Percentiles rank a stretch among this genome's conserved stretches.
Conservation (phyloP, 352 stramenopile species). For the Hyaloperonospora brassicae region DNA sequence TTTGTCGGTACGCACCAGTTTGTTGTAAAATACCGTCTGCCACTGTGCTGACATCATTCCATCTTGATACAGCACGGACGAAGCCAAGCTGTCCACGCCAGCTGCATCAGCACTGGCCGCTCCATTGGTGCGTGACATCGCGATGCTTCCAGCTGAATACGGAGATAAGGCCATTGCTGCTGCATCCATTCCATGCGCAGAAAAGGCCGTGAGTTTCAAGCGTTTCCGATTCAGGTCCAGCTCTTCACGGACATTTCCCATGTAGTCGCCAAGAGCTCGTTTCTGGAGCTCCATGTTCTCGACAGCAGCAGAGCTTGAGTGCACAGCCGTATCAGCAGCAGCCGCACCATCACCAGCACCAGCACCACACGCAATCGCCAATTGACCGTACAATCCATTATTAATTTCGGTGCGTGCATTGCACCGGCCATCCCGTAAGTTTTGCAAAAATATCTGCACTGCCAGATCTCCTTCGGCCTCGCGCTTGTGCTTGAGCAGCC, state of each 20-base stretch:
- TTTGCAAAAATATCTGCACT: conserved; percentile 72
- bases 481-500: conserved; percentile 69
- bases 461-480: conserved; percentile 58
- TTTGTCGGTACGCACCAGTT: conserved; percentile 35
- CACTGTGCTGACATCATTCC: conserved; percentile 20
- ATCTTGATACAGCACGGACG: conserved; percentile 23
- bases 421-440: conserved; percentile 60
- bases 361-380: conserved; percentile 7
- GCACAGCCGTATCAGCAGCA: conserved; percentile 1
- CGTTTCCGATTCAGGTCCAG: conserved; percentile 24
- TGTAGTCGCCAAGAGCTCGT: conserved; percentile 26
- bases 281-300: conserved; percentile 22
- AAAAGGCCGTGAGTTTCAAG: conserved; percentile 7
- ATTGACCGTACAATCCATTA: conserved; percentile 46
- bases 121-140: conserved; percentile 12
- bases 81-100: conserved; percentile 8
- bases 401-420: conserved; percentile 66
- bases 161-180: conserved; percentile 6
- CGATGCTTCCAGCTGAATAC: conserved; percentile 22
- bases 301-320: conserved; percentile 4
- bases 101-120: not conserved
- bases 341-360: not conserved
- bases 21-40: conserved; percentile 39
- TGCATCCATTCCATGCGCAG: conserved; percentile 6
- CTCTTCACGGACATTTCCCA: conserved; percentile 13